Conservation (phyloP, 2,329 filamentous ascomycete species). For the Epicoccum sorghinum region DNA sequence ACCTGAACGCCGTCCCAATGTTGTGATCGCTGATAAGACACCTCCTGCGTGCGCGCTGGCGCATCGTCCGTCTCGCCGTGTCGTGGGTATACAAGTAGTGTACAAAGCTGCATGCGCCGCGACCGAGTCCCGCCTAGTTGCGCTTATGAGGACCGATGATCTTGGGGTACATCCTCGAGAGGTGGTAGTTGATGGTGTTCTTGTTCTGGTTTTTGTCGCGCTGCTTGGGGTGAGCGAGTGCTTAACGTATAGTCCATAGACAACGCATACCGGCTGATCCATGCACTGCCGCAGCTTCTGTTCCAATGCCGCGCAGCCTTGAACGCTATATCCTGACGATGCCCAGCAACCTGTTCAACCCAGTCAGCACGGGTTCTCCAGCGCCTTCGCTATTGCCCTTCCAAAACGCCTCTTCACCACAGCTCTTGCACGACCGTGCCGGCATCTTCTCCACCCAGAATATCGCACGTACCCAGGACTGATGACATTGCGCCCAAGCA, state of each 20-base stretch:
- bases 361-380: constrained; percentile 27
- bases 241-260: background rate
- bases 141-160: constrained; percentile 74
- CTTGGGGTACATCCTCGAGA: constrained; percentile 76
- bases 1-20: constrained; percentile 27
- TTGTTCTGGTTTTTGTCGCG: constrained; percentile 64
- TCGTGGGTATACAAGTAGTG: constrained; percentile 32
- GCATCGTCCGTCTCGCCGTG: constrained; percentile 15
- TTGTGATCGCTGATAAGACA: constrained; percentile 24
- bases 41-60: constrained; percentile 23
- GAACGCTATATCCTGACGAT: constrained; percentile 71
- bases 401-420: background rate
- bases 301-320: constrained; percentile 66
- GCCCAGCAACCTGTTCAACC: constrained; percentile 75
- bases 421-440: background rate
- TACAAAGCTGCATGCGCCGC: constrained; percentile 25
- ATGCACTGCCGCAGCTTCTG: constrained; percentile 71
- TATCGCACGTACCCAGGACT: constrained; percentile 62
- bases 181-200: constrained; percentile 90
- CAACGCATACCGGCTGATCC: constrained; percentile 74
- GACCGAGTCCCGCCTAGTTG: constrained; percentile 51
- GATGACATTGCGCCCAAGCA: constrained; percentile 71
- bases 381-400: background rate
- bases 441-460: too few relatives aligned
- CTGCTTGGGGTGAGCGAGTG: constrained; percentile 47